These are phyloP conservation scores for Pleurotus tuoliensis DNA, from an alignment of 768 basidiomycete species.

Conservation along the genomic window DNA sequence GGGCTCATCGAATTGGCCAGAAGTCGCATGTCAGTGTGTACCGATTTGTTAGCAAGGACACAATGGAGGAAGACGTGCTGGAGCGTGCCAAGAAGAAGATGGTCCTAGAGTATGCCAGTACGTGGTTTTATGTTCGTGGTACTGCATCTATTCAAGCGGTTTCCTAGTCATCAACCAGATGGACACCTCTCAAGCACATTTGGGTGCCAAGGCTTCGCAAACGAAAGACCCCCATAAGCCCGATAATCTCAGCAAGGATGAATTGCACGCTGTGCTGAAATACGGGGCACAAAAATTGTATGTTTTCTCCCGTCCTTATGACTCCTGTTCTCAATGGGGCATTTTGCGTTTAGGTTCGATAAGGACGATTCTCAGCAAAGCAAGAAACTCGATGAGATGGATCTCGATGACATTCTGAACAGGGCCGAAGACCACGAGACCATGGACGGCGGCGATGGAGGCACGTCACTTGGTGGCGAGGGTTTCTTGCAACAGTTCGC, in stretches of 20 bases:
- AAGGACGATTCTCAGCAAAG: conserved; percentile 91
- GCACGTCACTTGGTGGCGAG: conserved; percentile 95
- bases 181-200: conserved; percentile 97
- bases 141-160: conserved; percentile 6
- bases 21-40: conserved; percentile 99
- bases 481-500: conserved; percentile 95
- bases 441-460: conserved; percentile 74
- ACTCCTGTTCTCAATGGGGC: conserved; percentile 11
- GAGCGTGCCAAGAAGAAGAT: conserved; percentile 99
- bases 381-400: conserved; percentile 98
- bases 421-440: conserved; percentile 98
- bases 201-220: conserved; percentile 73
- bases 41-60: conserved; percentile 97
- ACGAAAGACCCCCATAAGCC: conserved; percentile 69
- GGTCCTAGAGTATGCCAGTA: conserved; percentile 99
- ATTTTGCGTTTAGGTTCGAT: conserved; percentile 69
- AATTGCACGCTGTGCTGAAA: conserved; percentile 94
- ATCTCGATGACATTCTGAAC: conserved; percentile 96
- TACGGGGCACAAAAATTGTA: conserved; percentile 98
- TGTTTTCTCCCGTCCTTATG: conserved; percentile 21
- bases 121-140: conserved; percentile 31
- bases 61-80: conserved; percentile 98
- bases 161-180: conserved; percentile 97
- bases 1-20: conserved; percentile 98
- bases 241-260: conserved; percentile 90